phyloP scores from a whole-genome alignment of 768 basidiomycete species.

The Collybia mongolica region DNA sequence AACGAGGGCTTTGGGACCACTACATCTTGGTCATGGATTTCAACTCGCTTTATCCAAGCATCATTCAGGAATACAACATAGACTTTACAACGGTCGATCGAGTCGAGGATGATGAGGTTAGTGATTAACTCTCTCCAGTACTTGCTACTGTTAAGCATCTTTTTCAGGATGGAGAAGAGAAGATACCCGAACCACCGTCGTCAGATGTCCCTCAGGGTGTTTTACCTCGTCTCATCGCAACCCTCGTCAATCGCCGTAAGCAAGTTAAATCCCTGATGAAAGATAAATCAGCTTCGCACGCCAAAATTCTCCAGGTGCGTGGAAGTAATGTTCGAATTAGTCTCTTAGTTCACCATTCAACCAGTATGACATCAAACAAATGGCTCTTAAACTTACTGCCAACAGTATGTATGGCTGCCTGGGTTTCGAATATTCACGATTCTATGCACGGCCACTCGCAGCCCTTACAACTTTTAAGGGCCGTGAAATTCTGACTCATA shows the following conservation, averaged over 20 bases:
- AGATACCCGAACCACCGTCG: conserved; percentile 85
- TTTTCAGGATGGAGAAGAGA: conserved; percentile 62
- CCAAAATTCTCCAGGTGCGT: conserved; percentile 80
- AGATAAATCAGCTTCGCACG: conserved; percentile 66
- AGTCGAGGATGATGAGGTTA: conserved; percentile 57
- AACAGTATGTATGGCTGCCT: conserved; percentile 99
- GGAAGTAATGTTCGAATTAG: not conserved
- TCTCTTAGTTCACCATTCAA: not conserved
- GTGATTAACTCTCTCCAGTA: conserved; percentile 10
- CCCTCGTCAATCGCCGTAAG: conserved; percentile 84
- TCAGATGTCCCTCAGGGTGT: conserved; percentile 77
- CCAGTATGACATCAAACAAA: conserved; percentile 96
- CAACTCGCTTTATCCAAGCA: conserved; percentile 98
- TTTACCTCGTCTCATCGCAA: conserved; percentile 96
- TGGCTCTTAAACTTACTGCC: conserved; percentile 95
- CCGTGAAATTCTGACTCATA: conserved; percentile 93
- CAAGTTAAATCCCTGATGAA: conserved; percentile 97
- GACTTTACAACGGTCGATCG: conserved; percentile 96
- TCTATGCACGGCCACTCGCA: conserved; percentile 95
- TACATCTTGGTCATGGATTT: conserved; percentile 99
- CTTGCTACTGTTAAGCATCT: conserved; percentile 1
- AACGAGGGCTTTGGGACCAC: conserved; percentile 94
- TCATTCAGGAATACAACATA: conserved; percentile 99
- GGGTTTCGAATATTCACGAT: conserved; percentile 94
- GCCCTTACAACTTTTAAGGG: conserved; percentile 98